These are phyloP conservation scores for Ambrosiella beaveri DNA, from an alignment of 2,329 filamentous ascomycete species.

Conservation along the genomic window DNA sequence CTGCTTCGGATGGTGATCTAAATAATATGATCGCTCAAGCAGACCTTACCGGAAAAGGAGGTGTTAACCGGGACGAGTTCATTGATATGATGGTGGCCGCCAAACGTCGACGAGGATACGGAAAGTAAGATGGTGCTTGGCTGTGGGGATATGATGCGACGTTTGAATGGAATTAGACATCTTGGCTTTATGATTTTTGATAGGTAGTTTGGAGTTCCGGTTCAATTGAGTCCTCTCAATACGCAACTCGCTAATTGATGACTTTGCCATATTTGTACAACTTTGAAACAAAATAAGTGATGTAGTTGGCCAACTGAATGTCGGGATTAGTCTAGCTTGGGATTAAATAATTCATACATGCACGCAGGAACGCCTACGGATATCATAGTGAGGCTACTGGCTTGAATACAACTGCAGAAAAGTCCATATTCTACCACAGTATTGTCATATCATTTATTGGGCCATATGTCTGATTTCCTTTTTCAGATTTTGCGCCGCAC, in stretches of 20 bases:
- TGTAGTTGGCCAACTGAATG: too few species aligned
- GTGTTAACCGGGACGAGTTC: slow-evolving; percentile 52
- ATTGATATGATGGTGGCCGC: slow-evolving; percentile 37
- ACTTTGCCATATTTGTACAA: too few species aligned
- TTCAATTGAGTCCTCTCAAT: background rate
- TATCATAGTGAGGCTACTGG: too few species aligned
- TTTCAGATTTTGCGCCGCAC: too few species aligned
- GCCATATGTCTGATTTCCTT: too few species aligned
- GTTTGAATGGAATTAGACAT: background rate
- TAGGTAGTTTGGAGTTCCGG: slow-evolving; percentile 17
- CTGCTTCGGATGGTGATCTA: slow-evolving; percentile 81
- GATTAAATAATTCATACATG: too few species aligned
- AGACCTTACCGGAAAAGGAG: slow-evolving; percentile 83
- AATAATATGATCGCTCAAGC: slow-evolving; percentile 96
- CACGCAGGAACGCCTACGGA: too few species aligned
- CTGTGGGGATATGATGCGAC: background rate
- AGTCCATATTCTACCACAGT: too few species aligned
- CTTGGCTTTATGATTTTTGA: background rate
- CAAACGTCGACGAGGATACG: slow-evolving; percentile 14
- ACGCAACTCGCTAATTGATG: background rate
- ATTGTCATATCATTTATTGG: too few species aligned
- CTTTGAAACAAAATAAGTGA: too few species aligned
- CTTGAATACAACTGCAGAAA: too few species aligned
- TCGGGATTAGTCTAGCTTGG: too few species aligned
- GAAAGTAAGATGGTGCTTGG: slow-evolving; percentile 5